These are phyloP conservation scores for Kwoniella botswanensis DNA, from an alignment of 768 basidiomycete species.

Conservation along the genomic window DNA sequence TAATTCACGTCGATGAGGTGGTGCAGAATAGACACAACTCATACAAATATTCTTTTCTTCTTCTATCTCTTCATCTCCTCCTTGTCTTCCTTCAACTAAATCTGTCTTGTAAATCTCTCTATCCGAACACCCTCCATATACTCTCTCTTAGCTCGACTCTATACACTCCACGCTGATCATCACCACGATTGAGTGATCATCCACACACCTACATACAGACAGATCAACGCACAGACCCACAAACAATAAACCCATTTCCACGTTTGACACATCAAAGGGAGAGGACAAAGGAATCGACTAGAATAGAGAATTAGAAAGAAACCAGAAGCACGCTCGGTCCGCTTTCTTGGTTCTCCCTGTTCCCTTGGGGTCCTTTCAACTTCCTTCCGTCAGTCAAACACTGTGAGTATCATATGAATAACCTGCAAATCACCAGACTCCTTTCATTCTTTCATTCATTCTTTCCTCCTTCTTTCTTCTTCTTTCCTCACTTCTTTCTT, in stretches of 20 bases:
- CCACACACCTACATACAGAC: not conserved
- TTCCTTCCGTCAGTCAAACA: not conserved
- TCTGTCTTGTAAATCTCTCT: not conserved
- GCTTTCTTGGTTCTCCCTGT: too few species aligned
- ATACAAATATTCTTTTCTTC: slow-evolving; percentile 12
- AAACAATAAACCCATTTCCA: not conserved
- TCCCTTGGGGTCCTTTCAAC: not conserved
- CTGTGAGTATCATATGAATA: not conserved
- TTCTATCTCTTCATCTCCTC: not conserved
- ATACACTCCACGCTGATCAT: slow-evolving; percentile 1
- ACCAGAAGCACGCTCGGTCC: too few species aligned
- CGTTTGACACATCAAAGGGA: not conserved
- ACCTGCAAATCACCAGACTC: not conserved
- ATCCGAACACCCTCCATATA: not conserved
- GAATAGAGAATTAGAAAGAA: too few species aligned
- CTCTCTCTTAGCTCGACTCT: slow-evolving; percentile 2
- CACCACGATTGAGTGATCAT: not conserved
- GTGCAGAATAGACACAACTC: not conserved
- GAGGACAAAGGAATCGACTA: too few species aligned
- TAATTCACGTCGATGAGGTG: slow-evolving; percentile 6
- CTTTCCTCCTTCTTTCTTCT: slow-evolving; percentile 3
- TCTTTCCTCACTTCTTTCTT: not conserved
- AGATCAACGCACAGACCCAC: slow-evolving; percentile 3
- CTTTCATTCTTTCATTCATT: slow-evolving; percentile 8
- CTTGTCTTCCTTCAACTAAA: not conserved